Percentiles rank a stretch among this genome's conserved stretches.
phyloP scores from a whole-genome alignment of 345 rosid genomes.

The Hypericum perforatum region DNA sequence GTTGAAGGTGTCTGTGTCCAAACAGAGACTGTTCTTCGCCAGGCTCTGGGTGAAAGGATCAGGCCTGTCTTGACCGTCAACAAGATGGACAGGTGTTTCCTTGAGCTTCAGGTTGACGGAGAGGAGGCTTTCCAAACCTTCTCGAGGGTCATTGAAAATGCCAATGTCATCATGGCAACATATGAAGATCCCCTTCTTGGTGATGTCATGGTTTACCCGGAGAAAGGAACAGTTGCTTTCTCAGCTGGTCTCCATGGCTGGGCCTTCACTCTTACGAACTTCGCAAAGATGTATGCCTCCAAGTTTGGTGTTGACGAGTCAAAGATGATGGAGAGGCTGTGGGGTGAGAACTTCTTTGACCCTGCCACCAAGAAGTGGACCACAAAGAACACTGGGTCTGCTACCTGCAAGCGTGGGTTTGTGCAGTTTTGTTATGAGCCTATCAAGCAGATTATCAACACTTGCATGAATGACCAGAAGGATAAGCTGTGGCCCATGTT shows the following conservation, averaged over 20 bases:
- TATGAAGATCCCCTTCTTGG: slow-evolving; percentile 85
- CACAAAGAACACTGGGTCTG: slow-evolving; percentile 47
- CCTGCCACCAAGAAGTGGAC: slow-evolving; percentile 79
- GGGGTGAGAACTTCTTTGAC: slow-evolving; percentile 79
- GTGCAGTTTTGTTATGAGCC: slow-evolving; percentile 89
- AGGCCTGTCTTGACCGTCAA: slow-evolving; percentile 77
- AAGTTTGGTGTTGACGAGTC: slow-evolving; percentile 66
- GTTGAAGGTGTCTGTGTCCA: slow-evolving; percentile 85
- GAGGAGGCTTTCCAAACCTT: slow-evolving; percentile 83
- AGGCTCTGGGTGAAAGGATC: slow-evolving; percentile 81
- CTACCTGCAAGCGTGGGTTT: slow-evolving; percentile 77
- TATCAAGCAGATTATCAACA: slow-evolving; percentile 63
- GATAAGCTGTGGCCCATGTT: slow-evolving; percentile 85
- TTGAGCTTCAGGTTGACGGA: slow-evolving; percentile 83
- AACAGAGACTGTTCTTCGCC: slow-evolving; percentile 75
- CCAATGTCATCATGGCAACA: slow-evolving; percentile 80
- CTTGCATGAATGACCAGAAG: slow-evolving; percentile 82
- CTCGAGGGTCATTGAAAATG: slow-evolving; percentile 70
- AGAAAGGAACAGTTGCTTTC: slow-evolving; percentile 80
- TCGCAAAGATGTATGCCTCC: slow-evolving; percentile 79
- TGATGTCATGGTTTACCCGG: slow-evolving; percentile 70
- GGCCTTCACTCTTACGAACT: slow-evolving; percentile 74
- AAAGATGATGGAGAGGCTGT: slow-evolving; percentile 79
- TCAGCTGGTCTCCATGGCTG: slow-evolving; percentile 84
- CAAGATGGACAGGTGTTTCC: slow-evolving; percentile 91